phyloP scores from a whole-genome alignment of 768 basidiomycete genomes.

The Coprinopsis cinerea region DNA sequence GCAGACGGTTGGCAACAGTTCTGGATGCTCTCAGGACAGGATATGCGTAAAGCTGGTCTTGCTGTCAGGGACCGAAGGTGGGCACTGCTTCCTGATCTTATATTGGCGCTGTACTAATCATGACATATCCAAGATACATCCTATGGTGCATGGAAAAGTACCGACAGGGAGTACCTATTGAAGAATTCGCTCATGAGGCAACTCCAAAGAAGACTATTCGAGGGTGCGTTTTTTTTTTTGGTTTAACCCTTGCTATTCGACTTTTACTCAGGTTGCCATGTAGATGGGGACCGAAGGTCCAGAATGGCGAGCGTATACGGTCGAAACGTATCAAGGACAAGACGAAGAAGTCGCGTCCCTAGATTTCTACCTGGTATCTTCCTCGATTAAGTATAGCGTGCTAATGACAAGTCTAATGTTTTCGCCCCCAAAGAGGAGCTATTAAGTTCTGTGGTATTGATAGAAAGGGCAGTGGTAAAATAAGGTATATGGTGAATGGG shows the following conservation, averaged over 20 bases:
- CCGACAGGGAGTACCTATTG: conserved; percentile 47
- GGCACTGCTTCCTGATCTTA: conserved; percentile 16
- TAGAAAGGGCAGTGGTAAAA: no score
- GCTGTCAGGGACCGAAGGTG: conserved; percentile 67
- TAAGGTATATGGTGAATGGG: no score
- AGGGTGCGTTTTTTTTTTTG: conserved; percentile 47
- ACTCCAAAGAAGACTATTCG: conserved; percentile 72
- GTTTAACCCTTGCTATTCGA: not conserved
- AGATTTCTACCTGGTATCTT: not conserved
- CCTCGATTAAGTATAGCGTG: not conserved
- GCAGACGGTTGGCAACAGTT: conserved; percentile 67
- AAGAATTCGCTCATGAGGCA: conserved; percentile 58
- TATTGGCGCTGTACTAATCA: not conserved
- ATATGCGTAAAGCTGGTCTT: conserved; percentile 62
- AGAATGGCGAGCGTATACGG: conserved; percentile 69
- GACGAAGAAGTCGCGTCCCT: conserved; percentile 14
- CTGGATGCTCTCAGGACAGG: conserved; percentile 53
- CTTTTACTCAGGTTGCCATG: conserved; percentile 1
- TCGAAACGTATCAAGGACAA: conserved; percentile 45
- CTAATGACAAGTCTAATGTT: not conserved
- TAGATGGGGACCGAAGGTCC: conserved; percentile 72
- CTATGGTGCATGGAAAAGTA: conserved; percentile 85
- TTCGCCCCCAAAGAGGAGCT: no score
- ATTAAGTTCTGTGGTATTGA: no score
- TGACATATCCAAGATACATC: conserved; percentile 53